Percentiles rank a stretch among this genome's conserved stretches.
Evolutionary conservation across 2,329 filamentous ascomycete species (phyloP).

Genomic region (Aotearoamyces nothofagi): DNA sequence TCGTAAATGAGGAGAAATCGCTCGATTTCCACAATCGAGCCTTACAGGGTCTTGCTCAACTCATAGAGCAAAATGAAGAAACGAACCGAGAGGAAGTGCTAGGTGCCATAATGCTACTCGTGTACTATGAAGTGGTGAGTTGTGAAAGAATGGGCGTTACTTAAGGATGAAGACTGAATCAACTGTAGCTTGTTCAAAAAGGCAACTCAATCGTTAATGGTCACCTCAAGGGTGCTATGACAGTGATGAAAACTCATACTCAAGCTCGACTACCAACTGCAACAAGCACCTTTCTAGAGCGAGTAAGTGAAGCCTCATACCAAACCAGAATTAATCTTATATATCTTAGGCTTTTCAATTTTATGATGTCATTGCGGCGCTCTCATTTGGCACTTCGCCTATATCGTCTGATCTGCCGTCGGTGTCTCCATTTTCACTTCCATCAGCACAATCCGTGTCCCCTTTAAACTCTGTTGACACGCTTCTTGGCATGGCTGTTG

Average conservation of each 20-base stretch:
- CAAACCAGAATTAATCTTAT: constrained; percentile 10
- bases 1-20: constrained; percentile 36
- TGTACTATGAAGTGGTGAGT: constrained; percentile 49
- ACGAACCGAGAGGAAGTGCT: constrained; percentile 40
- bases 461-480: constrained; percentile 38
- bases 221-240: constrained; percentile 45
- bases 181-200: constrained; percentile 44
- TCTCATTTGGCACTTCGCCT: constrained; percentile 43
- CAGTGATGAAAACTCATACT: constrained; percentile 37
- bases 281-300: constrained; percentile 41
- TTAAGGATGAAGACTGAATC: too few species aligned
- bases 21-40: constrained; percentile 44
- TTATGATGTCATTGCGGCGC: constrained; percentile 48
- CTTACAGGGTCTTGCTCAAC: constrained; percentile 37
- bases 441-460: constrained; percentile 27
- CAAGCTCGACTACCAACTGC: constrained; percentile 30
- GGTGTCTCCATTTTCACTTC: constrained; percentile 29
- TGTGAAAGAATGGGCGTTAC: constrained; percentile 8
- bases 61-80: constrained; percentile 37
- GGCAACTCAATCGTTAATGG: constrained; percentile 42
- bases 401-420: constrained; percentile 33
- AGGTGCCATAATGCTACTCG: constrained; percentile 43
- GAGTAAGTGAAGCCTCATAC: constrained; percentile 24
- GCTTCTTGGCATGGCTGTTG: constrained; percentile 44
- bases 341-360: constrained; percentile 41